Percentiles rank a stretch among this genome's conserved stretches.
Evolutionary conservation across 768 basidiomycete genomes (phyloP).

Genomic region (Hygrocybe coccinea): DNA sequence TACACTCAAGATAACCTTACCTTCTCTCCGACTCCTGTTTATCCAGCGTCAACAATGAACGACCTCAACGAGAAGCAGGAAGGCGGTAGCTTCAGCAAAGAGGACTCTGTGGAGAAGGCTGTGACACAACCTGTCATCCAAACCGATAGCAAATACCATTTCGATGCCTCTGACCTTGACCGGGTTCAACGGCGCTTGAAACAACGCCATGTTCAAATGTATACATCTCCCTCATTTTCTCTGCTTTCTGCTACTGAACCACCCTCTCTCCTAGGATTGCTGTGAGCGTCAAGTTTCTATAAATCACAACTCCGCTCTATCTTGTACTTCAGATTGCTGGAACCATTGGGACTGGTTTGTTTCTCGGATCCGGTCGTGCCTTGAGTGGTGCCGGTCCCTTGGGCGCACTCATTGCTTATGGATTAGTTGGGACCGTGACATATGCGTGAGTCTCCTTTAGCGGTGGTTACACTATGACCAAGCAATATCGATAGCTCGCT

Average conservation of each 20-base stretch:
- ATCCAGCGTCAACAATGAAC: neutral
- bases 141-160: slow-evolving; percentile 33
- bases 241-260: neutral
- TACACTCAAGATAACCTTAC: no score
- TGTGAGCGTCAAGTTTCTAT: slow-evolving; percentile 33
- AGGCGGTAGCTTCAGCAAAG: neutral
- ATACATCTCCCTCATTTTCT: slow-evolving; percentile 5
- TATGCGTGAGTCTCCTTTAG: slow-evolving; percentile 46
- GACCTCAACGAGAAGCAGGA: neutral
- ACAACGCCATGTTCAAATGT: slow-evolving; percentile 80
- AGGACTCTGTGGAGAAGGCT: neutral
- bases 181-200: slow-evolving; percentile 67
- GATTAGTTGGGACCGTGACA: slow-evolving; percentile 58
- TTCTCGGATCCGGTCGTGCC: slow-evolving; percentile 65
- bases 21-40: no score
- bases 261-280: slow-evolving; percentile 47
- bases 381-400: slow-evolving; percentile 60
- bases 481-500: slow-evolving; percentile 39
- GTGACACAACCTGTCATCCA: neutral
- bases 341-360: slow-evolving; percentile 70
- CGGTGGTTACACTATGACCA: neutral
- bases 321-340: slow-evolving; percentile 53
- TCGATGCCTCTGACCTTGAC: slow-evolving; percentile 60
- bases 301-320: neutral
- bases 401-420: slow-evolving; percentile 62